A percentile compares a stretch with the other conserved stretches of the same genome.
Evolutionary conservation across 257 asterid genomes (phyloP).

Genomic region (Handroanthus guayacan): DNA sequence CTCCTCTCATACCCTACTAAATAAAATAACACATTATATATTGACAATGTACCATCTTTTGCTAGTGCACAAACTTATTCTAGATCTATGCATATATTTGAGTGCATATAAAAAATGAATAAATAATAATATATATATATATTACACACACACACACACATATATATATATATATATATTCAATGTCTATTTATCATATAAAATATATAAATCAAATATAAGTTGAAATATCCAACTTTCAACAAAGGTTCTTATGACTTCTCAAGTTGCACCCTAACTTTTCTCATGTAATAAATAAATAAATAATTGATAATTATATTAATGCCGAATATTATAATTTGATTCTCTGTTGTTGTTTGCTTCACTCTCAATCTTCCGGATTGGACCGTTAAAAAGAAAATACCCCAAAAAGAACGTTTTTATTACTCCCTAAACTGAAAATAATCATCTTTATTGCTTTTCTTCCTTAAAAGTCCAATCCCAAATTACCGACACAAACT

Average conservation of each 20-base stretch:
- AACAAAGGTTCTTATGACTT: no score
- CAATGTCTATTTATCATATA: no score
- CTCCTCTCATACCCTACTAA: no score
- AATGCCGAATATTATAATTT: not conserved
- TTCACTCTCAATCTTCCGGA: slow-evolving; percentile 30
- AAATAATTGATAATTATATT: no score
- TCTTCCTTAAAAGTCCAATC: slow-evolving; percentile 14
- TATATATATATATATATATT: no score
- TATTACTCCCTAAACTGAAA: not conserved
- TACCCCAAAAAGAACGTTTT: slow-evolving; percentile 9
- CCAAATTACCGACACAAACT: slow-evolving; percentile 35
- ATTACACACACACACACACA: no score
- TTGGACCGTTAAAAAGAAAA: slow-evolving; percentile 27
- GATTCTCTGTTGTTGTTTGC: slow-evolving; percentile 26
- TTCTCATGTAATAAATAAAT: not conserved
- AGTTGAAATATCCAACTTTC: no score
- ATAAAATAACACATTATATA: no score
- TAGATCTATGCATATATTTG: not conserved
- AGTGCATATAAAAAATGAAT: not conserved
- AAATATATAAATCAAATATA: no score
- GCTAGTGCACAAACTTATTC: not conserved
- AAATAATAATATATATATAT: no score
- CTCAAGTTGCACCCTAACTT: not conserved
- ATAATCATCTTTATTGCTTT: slow-evolving; percentile 13
- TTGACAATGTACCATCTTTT: no score